These are phyloP conservation scores for Helianthus annuus DNA, from an alignment of 129 eudicot species.

Conservation along the genomic window HanXRQr2.0-SUNRISE NC_035448.2:130730161-130730660, in stretches of 20 bases:
- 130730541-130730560: constrained; percentile 51
- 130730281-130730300: constrained; percentile 7
- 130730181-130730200: constrained; percentile 44
- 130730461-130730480: constrained; percentile 59
- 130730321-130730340: not conserved
- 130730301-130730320: not conserved
- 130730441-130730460: constrained; percentile 58
- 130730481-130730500: constrained; percentile 55
- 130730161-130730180: constrained; percentile 29
- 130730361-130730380: constrained; percentile 64
- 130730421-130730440: constrained; percentile 57
- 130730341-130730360: constrained; percentile 62
- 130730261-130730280: not conserved
- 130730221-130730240: constrained; percentile 69
- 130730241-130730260: constrained; percentile 71
- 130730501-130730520: constrained; percentile 67
- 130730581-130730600: constrained; percentile 52
- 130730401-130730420: constrained; percentile 62
- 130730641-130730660: constrained; percentile 38
- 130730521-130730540: constrained; percentile 70
- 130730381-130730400: constrained; percentile 48
- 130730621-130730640: constrained; percentile 67
- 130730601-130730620: constrained; percentile 54
- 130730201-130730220: constrained; percentile 50
- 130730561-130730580: constrained; percentile 41